Evolutionary conservation across 306 rosid species (phyloP).

Genomic region (Macrotyloma uniflorum): DNA sequence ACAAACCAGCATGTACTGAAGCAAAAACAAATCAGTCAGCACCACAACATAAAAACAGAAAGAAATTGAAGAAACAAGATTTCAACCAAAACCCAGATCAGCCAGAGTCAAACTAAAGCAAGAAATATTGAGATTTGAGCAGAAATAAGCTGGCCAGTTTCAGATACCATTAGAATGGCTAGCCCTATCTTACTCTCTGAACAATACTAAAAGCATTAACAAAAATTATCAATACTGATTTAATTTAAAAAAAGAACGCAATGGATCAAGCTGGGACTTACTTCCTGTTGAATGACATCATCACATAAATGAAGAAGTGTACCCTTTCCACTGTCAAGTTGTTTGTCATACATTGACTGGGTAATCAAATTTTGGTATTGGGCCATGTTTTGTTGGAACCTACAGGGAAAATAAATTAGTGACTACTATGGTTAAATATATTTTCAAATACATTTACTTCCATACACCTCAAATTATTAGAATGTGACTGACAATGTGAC

Average conservation of each 20-base stretch:
- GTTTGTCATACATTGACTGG: slow-evolving; percentile 96
- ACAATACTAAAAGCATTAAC: neutral
- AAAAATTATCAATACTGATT: slow-evolving; percentile 2
- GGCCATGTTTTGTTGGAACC: slow-evolving; percentile 92
- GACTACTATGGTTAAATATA: slow-evolving; percentile 25
- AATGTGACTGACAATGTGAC: slow-evolving; percentile 20
- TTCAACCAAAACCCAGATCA: neutral
- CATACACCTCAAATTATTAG: neutral
- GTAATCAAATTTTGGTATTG: slow-evolving; percentile 91
- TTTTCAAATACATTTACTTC: slow-evolving; percentile 25
- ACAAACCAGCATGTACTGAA: neutral
- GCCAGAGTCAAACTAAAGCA: neutral
- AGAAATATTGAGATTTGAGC: neutral
- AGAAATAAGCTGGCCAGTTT: neutral
- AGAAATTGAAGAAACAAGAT: neutral
- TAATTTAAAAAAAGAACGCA: neutral
- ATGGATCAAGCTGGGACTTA: slow-evolving; percentile 51
- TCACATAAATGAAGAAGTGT: slow-evolving; percentile 99
- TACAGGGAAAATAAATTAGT: slow-evolving; percentile 36
- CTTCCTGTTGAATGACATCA: slow-evolving; percentile 98
- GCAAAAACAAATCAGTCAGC: neutral
- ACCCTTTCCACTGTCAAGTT: slow-evolving; percentile 96
- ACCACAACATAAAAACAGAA: neutral
- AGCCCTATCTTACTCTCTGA: slow-evolving; percentile 19
- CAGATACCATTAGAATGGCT: slow-evolving; percentile 4